phyloP scores from a whole-genome alignment of 352 stramenopile species.

The Phytophthora sansomeana region DNA sequence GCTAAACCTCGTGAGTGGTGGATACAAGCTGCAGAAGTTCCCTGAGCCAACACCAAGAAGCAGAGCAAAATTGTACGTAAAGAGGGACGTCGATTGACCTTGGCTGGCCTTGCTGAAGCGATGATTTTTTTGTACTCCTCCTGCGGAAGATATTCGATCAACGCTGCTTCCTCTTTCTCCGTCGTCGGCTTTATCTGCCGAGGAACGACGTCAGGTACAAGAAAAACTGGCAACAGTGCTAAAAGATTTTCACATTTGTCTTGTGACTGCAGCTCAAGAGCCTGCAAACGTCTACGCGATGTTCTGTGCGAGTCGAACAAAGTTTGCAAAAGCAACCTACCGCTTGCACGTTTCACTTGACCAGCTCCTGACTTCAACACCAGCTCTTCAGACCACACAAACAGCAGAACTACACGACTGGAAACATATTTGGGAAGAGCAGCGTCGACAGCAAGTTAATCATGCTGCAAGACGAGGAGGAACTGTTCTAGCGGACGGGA shows the following conservation, averaged over 20 bases:
- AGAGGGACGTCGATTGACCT: not conserved
- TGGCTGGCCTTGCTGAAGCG: not conserved
- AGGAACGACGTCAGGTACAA: slow-evolving; percentile 3
- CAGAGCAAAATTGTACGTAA: not conserved
- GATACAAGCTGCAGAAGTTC: slow-evolving; percentile 10
- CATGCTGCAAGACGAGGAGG: not conserved
- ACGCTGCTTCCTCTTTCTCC: not conserved
- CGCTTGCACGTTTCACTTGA: slow-evolving; percentile 7
- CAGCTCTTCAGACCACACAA: slow-evolving; percentile 7
- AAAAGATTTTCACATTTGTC: slow-evolving; percentile 13
- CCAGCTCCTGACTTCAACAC: slow-evolving; percentile 4
- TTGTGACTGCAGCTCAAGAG: slow-evolving; percentile 19
- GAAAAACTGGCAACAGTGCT: slow-evolving; percentile 6
- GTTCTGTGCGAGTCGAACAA: slow-evolving; percentile 16
- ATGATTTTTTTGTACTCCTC: slow-evolving; percentile 8
- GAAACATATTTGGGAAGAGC: slow-evolving; percentile 12
- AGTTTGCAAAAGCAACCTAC: slow-evolving; percentile 14
- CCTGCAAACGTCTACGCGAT: slow-evolving; percentile 7
- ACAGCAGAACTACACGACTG: slow-evolving; percentile 15
- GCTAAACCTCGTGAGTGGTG: slow-evolving; percentile 18
- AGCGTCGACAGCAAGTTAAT: slow-evolving; percentile 25
- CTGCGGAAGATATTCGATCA: not conserved
- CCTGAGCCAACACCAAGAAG: not conserved
- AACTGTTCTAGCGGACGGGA: not conserved
- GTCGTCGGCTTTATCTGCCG: slow-evolving; percentile 1